These are phyloP conservation scores for Pleurotus sapidus DNA, from an alignment of 768 basidiomycete genomes.

Conservation along the genomic window DNA sequence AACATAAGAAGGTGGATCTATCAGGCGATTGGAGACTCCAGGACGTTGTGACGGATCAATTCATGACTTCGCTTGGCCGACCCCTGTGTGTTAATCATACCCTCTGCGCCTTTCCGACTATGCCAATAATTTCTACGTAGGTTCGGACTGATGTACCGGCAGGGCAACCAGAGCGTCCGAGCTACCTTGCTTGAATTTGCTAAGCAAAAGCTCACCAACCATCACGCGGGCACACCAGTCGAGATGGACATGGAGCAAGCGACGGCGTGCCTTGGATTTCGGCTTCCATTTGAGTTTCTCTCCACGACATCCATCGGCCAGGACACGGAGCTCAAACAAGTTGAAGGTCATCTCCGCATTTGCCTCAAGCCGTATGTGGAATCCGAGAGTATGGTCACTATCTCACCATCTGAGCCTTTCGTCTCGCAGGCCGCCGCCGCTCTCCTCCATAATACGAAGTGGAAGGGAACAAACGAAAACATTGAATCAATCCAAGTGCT, in stretches of 20 bases:
- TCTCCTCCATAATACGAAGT: slow-evolving; percentile 11
- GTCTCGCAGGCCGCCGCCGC: slow-evolving; percentile 18
- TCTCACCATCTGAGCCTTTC: slow-evolving; percentile 8
- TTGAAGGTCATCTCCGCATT: slow-evolving; percentile 6
- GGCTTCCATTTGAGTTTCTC: slow-evolving; percentile 7
- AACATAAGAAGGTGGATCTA: too few species aligned
- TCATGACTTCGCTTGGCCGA: too few species aligned
- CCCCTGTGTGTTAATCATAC: too few species aligned
- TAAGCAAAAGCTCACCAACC: too few species aligned
- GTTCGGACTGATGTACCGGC: too few species aligned
- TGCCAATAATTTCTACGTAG: too few species aligned
- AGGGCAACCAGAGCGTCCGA: not conserved
- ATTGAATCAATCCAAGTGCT: slow-evolving; percentile 14
- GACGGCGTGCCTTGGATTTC: slow-evolving; percentile 3
- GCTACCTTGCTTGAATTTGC: not conserved
- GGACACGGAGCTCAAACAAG: slow-evolving; percentile 1
- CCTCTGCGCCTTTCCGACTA: too few species aligned
- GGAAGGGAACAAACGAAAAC: not conserved
- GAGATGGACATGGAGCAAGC: not conserved
- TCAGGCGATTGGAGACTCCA: too few species aligned
- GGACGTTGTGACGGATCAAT: too few species aligned
- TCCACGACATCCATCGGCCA: not conserved
- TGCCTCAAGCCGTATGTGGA: slow-evolving; percentile 8
- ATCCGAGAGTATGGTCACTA: slow-evolving; percentile 9
- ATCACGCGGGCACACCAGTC: too few species aligned